These are phyloP conservation scores for Calonectria hawksworthii DNA, from an alignment of 2,329 filamentous ascomycete species.

Conservation along the genomic window DNA sequence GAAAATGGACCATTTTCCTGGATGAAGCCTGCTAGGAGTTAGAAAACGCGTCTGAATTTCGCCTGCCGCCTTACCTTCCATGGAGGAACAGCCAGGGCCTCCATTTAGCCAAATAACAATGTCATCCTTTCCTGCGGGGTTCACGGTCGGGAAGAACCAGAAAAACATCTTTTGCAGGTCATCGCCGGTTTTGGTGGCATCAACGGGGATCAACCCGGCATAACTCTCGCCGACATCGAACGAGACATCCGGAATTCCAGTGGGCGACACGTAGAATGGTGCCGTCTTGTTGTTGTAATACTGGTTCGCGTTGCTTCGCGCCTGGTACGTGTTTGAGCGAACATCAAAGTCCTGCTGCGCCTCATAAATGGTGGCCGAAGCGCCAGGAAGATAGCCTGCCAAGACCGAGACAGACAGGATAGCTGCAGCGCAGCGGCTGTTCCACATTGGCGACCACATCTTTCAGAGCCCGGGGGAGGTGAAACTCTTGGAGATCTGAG, in stretches of 20 bases:
- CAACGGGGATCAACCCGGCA: slow-evolving; percentile 23
- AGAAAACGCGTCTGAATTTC: neutral
- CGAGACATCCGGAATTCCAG: slow-evolving; percentile 12
- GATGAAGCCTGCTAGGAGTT: slow-evolving; percentile 64
- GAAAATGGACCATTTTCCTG: slow-evolving; percentile 81
- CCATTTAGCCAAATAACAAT: slow-evolving; percentile 42
- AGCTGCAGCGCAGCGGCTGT: neutral
- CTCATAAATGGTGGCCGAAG: neutral
- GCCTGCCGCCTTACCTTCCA: slow-evolving; percentile 4
- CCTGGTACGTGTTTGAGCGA: neutral
- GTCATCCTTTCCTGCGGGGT: slow-evolving; percentile 40
- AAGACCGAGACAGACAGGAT: neutral
- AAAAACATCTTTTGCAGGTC: slow-evolving; percentile 39
- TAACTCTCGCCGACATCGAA: slow-evolving; percentile 32
- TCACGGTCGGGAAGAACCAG: slow-evolving; percentile 42
- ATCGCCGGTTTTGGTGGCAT: slow-evolving; percentile 16
- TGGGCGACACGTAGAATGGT: slow-evolving; percentile 8
- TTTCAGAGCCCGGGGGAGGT: neutral
- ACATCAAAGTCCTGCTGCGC: neutral
- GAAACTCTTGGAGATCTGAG: neutral
- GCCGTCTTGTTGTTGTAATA: slow-evolving; percentile 21
- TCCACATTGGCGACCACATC: neutral
- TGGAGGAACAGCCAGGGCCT: slow-evolving; percentile 29
- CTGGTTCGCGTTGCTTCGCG: neutral
- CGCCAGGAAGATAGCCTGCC: neutral